Evolutionary conservation across 768 basidiomycete species (phyloP).

Genomic region (Rhodotorula sphaerocarpa): DNA sequence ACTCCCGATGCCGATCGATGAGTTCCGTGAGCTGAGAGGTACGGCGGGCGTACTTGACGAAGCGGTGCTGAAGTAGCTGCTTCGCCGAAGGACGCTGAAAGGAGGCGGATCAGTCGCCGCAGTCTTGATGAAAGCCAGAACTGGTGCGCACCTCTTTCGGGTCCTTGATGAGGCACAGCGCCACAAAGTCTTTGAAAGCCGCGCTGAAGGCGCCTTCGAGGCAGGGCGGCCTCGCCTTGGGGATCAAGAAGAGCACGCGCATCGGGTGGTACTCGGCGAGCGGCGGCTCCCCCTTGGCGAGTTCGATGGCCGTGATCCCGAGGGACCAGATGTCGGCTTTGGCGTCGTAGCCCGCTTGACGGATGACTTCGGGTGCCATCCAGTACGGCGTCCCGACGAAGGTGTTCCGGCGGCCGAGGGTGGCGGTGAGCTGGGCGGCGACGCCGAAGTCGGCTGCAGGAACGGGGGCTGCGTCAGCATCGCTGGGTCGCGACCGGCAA

Average conservation of each 20-base stretch:
- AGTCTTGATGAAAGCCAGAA: no score
- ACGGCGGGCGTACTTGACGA: conserved; percentile 74
- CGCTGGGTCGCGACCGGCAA: neutral
- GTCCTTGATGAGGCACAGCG: conserved; percentile 85
- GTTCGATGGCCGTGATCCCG: conserved; percentile 86
- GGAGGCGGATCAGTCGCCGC: conserved; percentile 23
- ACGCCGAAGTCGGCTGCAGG: conserved; percentile 84
- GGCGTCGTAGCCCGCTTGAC: conserved; percentile 88
- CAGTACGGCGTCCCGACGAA: conserved; percentile 96
- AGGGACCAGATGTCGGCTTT: conserved; percentile 98
- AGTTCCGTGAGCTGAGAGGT: conserved; percentile 77
- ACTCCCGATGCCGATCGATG: conserved; percentile 77
- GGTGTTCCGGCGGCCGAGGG: conserved; percentile 64
- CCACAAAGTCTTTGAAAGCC: conserved; percentile 88
- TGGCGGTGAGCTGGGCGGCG: conserved; percentile 82
- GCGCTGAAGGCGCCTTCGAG: conserved; percentile 76
- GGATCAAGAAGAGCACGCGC: conserved; percentile 95
- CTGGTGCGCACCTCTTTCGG: conserved; percentile 63
- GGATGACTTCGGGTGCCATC: conserved; percentile 99
- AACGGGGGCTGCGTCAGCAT: neutral
- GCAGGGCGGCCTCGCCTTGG: conserved; percentile 85
- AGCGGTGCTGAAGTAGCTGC: conserved; percentile 86
- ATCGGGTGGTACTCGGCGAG: conserved; percentile 96
- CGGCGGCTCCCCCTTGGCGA: conserved; percentile 96
- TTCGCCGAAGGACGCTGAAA: conserved; percentile 75